Evolutionary conservation across 192 early-diverging fungal genomes (phyloP), one percentile per base, ranked within the genome.

Genomic region (Coemansia sp.): DNA sequence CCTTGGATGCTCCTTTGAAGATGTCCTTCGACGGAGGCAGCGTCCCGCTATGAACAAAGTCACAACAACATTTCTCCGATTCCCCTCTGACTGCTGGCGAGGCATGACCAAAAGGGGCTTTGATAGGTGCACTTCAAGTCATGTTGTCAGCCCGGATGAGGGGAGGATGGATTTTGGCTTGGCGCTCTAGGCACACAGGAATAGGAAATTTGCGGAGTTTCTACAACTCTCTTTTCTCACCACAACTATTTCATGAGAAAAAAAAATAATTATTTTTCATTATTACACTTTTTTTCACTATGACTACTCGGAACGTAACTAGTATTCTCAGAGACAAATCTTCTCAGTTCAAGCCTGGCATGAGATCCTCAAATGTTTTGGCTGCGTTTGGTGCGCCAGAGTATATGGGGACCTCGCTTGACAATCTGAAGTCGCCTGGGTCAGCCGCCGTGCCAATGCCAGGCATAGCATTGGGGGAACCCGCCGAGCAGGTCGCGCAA

Each of bases 371-470:
- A 16, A 34, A 36, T 13, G 57, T 7, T 13, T 7, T 60, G 57
- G 16, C 31, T 31, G 2, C 16, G 7, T 81, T 81, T 62, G 74
- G 71, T 52, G 43, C 49, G 22, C 79, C 79, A 1, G 39, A 57
- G 33, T 50, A 71, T 41, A 71, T 76, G 53, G 79, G 79, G 3
- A 68, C 29, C 40, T 60, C 64, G 0, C 66, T 76, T 1, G 71
- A 76, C 44, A 18, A 53, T 9, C 55, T 81, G 40, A 46, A 44
- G 4, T 52, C 74, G n/a, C 64, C 74, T 0, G 55, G 41, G 16
- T 70, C 66, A 16, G 71, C 62, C 5, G 41, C 65, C 4, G 6
- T 43, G 2, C 38, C 62, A 22, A 77, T 77, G 75, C 75, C 75
- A 3, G 75, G 75, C 8, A 68, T 77, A 5, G 75, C 29, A 29